Percentiles rank a stretch among this genome's conserved stretches.
phyloP scores from a whole-genome alignment of 768 basidiomycete genomes.

The Tricholoma furcatifolium region DNA sequence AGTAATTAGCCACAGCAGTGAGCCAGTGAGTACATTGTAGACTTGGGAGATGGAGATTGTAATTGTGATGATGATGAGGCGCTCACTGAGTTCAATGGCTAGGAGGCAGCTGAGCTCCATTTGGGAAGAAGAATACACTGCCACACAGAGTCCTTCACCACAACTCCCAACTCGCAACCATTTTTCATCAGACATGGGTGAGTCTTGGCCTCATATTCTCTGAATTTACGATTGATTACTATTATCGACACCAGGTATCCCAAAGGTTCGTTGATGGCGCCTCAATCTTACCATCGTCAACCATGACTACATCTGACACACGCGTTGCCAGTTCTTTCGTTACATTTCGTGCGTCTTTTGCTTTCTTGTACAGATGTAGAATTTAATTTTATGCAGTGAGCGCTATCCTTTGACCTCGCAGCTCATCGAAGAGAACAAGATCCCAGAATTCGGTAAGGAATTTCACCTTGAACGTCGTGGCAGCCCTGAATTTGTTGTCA shows the following conservation, averaged over 20 bases:
- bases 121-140: neutral
- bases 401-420: conserved; percentile 98
- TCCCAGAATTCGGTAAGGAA: conserved; percentile 89
- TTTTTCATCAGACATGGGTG: conserved; percentile 17
- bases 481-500: conserved; percentile 26
- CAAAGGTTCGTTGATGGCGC: conserved; percentile 48
- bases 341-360: conserved; percentile 77
- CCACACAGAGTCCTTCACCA: conserved; percentile 7
- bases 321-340: conserved; percentile 78
- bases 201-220: neutral
- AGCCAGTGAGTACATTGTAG: too few relatives aligned
- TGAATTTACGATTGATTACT: neutral
- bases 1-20: too few relatives aligned
- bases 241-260: conserved; percentile 44
- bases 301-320: conserved; percentile 9
- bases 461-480: neutral
- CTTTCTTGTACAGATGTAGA: neutral
- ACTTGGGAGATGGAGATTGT: too few relatives aligned
- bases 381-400: conserved; percentile 55
- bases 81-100: neutral
- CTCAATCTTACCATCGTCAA: neutral
- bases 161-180: conserved; percentile 8
- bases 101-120: conserved; percentile 6
- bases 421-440: conserved; percentile 97
- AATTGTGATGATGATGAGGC: neutral